A percentile compares a stretch with the other conserved stretches of the same genome.
Evolutionary conservation across 2,329 filamentous ascomycete species (phyloP).

Genomic region (Monosporascus sp.): DNA sequence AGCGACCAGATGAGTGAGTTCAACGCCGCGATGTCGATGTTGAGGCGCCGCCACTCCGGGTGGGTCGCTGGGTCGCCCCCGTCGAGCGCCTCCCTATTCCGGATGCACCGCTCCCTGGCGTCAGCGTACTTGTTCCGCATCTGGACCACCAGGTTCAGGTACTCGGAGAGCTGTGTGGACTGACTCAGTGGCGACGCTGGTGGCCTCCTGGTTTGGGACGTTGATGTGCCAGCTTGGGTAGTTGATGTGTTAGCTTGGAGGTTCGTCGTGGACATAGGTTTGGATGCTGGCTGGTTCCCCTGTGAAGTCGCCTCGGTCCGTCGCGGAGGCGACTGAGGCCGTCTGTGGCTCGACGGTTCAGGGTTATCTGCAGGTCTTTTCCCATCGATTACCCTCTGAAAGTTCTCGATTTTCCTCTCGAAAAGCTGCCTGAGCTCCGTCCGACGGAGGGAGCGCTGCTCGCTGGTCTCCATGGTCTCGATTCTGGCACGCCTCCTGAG

Average conservation of each 20-base stretch:
- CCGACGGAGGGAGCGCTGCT: background rate
- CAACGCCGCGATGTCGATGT: slow-evolving; percentile 17
- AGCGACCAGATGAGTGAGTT: slow-evolving; percentile 15
- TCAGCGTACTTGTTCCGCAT: slow-evolving; percentile 3
- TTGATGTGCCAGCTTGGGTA: no score
- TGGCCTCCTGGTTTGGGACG: no score
- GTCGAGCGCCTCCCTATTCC: slow-evolving; percentile 11
- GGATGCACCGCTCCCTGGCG: background rate
- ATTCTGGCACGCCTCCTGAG: background rate
- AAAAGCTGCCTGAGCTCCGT: background rate
- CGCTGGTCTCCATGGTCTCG: background rate
- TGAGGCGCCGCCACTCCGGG: slow-evolving; percentile 12
- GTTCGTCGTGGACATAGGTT: no score
- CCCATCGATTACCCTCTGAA: no score
- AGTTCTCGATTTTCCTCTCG: no score
- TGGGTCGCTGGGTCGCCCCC: slow-evolving; percentile 12
- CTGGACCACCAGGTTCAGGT: background rate
- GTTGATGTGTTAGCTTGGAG: no score
- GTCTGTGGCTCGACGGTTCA: no score
- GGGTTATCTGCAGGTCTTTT: no score
- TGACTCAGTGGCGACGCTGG: background rate
- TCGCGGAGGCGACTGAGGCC: no score
- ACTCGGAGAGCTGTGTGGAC: background rate
- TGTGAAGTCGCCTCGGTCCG: no score
- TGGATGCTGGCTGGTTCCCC: no score